These are phyloP conservation scores for Spergularia marina DNA, from an alignment of 148 eudicot species.

Conservation along the genomic window DNA sequence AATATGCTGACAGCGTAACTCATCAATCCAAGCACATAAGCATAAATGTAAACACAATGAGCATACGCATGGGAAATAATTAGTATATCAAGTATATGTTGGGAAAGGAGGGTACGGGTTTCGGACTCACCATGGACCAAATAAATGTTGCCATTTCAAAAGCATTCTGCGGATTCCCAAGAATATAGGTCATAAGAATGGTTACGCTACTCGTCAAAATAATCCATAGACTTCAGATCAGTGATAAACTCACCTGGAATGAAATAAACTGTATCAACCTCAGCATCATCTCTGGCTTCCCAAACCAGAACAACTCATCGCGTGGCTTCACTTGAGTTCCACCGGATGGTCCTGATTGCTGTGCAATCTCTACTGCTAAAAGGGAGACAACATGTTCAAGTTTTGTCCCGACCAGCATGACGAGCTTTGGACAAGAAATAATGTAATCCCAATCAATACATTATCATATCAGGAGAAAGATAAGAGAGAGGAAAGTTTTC, in stretches of 20 bases:
- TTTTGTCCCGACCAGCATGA: conserved; percentile 93
- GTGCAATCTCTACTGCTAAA: conserved; percentile 78
- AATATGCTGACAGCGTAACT: not conserved
- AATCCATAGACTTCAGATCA: not conserved
- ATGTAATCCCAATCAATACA: not conserved
- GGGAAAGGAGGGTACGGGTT: not conserved
- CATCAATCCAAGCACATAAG: not conserved
- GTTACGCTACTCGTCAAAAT: not conserved
- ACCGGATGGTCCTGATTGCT: conserved; percentile 50
- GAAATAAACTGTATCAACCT: conserved; percentile 84
- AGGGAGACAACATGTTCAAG: conserved; percentile 97
- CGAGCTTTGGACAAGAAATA: conserved; percentile 52
- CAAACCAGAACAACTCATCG: conserved; percentile 94
- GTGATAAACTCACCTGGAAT: conserved; percentile 62
- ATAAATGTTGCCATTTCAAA: conserved; percentile 95
- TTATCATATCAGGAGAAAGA: not conserved
- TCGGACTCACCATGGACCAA: conserved; percentile 82
- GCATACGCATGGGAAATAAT: not conserved
- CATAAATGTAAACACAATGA: not conserved
- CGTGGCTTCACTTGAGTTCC: conserved; percentile 90
- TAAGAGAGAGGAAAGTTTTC: not conserved
- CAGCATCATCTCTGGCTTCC: conserved; percentile 81
- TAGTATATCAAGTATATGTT: not conserved
- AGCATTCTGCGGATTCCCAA: conserved; percentile 69
- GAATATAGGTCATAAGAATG: conserved; percentile 8